Evolutionary conservation across 345 rosid genomes (phyloP), one percentile per base, ranked within the genome.

Genomic region (Citrus australasica): DNA sequence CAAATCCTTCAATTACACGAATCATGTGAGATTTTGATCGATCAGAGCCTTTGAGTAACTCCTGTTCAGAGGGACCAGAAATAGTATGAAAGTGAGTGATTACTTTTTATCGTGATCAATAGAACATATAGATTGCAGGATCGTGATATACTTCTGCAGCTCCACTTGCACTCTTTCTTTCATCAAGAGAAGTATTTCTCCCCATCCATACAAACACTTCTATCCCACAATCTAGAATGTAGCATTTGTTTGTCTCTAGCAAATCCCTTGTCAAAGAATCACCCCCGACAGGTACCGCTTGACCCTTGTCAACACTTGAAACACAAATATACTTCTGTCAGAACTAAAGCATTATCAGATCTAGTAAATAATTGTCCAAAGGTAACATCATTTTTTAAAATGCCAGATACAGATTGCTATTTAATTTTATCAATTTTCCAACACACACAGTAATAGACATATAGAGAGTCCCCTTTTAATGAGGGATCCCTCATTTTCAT

Each of bases 191-290:
- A 69, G 96, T 92, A 81, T 24, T 92, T 83, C 93, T 82, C 51
- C 99, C 99, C 93, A 91, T 97, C 99, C 99, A 97, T 67, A 91
- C 92, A 79, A 90, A 97, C 82, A 97, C 78, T 87, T 97, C 97
- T 19, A 83, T 30, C 79, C 98, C 97, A 73, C 93, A 90, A 77
- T 94, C 99, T 9, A 97, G 92, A 76, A 93, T 86, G 84, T 89
- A 94, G 81, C 98, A 97, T 76, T 84, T 93, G 81, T 83, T 88
- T 82, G 98, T 93, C 75, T 92, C 89, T 66, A 97, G 80, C 80
- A 93, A 85, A 75, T 92, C 94, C 81, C 96, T 92, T 69, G 85
- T 81, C 82, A 97, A 87, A 82, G 91, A 73, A 80, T 92, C 98
- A 42, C 87, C 81, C 82, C 87, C 96, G 46, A 97, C 84, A 11